phyloP scores from a whole-genome alignment of 1,284 basidiomycete genomes.

The Ganoderma lingzhi region DNA sequence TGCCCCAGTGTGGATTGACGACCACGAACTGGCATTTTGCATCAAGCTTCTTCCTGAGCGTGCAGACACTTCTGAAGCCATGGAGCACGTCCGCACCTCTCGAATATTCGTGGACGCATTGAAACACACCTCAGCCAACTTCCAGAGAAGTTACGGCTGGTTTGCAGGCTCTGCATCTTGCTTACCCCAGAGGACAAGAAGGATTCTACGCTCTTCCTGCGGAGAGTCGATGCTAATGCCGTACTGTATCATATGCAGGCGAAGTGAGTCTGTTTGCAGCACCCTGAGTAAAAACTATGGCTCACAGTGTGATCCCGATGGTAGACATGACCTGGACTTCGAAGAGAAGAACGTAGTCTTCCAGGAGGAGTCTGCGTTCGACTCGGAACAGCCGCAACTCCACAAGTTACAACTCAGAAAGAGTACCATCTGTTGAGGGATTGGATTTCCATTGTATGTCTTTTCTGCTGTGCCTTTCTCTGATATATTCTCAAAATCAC shows the following conservation, averaged over 20 bases:
- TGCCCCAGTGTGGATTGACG: not conserved
- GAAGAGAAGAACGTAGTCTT: not conserved
- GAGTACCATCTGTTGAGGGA: not conserved
- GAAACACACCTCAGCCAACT: not conserved
- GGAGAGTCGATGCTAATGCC: not conserved
- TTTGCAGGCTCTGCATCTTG: not conserved
- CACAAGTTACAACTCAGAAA: too few species aligned
- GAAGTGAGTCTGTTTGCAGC: constrained; percentile 5
- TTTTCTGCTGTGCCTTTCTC: too few species aligned
- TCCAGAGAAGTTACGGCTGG: not conserved
- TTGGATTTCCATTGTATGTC: not conserved
- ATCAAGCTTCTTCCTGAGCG: constrained; percentile 15
- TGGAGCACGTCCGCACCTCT: not conserved
- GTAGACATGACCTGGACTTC: not conserved
- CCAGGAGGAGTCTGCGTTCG: not conserved
- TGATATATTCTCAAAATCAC: too few species aligned
- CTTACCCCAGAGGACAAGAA: not conserved
- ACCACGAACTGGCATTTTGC: constrained; percentile 7
- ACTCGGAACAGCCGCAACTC: too few species aligned
- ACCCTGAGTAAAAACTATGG: too few species aligned
- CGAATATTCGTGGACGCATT: not conserved
- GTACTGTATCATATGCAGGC: constrained; percentile 17
- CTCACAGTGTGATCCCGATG: too few species aligned
- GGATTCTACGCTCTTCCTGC: not conserved
- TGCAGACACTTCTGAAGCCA: constrained; percentile 8